Evolutionary conservation across 2,329 filamentous ascomycete genomes (phyloP), one percentile per base, ranked within the genome.

Genomic region (Trichothecium sympodiale): DNA sequence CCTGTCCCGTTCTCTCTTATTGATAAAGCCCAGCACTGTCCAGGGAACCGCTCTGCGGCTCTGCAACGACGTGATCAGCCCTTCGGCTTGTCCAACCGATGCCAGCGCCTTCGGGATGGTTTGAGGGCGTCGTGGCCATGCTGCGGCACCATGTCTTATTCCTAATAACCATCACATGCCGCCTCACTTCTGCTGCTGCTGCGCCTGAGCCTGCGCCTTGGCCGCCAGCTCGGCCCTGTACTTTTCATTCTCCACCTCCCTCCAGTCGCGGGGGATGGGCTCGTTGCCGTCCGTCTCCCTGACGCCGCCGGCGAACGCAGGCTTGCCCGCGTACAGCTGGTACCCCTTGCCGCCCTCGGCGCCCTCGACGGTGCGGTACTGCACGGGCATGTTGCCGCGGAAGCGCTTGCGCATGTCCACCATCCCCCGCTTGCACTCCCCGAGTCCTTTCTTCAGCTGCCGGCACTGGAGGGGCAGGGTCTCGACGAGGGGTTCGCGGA

Each of bases 341-440:
- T 78, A 74, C 4, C 73, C 71, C 37, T 65, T 61, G 42, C 65
- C 67, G 9, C 64, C 64, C 46, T 84, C 78, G 38, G 74, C 58
- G 35, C 47, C 43, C 52, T 77, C 69, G 48, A 77, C 62, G 40
- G 67, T 61, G 51, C 65, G 68, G 45, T 81, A 74, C 17, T 76
- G 69, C 45, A 94, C 79, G 36, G 91, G 87, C 57, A 86, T 77
- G 65, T 96, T 96, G 39, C 91, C 91, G 38, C 91, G 77, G 62
- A 98, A 96, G 25, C 91, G 82, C 66, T 96, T 96, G 57, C 91
- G 84, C 91, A 98, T 98, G 59, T 98, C 91, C 48, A 96, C 83
- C 77, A 94, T 77, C 45, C 91, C 91, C 45, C 89, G 83, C 54
- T 94, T 93, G 73, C 91, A 98, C 56, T 95, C 85, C 56, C 85